These are phyloP conservation scores for Penicillium capsulatum DNA, from an alignment of 2,329 filamentous ascomycete species.

Conservation along the genomic window DNA sequence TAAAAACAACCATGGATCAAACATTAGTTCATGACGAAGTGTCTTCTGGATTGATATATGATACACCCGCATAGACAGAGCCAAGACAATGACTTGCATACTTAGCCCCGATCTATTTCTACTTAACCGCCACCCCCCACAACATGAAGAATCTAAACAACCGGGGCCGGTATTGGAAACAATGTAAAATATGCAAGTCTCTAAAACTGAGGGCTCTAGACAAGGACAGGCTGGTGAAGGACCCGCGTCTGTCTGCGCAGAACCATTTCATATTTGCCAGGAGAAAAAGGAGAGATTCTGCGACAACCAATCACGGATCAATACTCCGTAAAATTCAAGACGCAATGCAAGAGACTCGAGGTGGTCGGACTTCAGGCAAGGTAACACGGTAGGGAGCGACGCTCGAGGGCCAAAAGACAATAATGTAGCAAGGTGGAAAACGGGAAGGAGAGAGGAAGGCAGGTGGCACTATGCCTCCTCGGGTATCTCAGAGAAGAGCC, in stretches of 20 bases:
- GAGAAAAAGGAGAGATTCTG: slow-evolving; percentile 9
- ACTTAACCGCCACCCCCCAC: too few relatives aligned
- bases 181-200: slow-evolving; percentile 19
- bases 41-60: slow-evolving; percentile 10
- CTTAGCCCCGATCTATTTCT: slow-evolving; percentile 2
- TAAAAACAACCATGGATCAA: too few relatives aligned
- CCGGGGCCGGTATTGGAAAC: too few relatives aligned
- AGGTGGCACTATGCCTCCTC: slow-evolving; percentile 50
- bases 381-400: slow-evolving; percentile 10
- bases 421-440: slow-evolving; percentile 20
- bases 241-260: slow-evolving; percentile 1
- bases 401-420: slow-evolving; percentile 14
- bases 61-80: slow-evolving; percentile 15
- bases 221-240: slow-evolving; percentile 13
- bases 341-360: slow-evolving; percentile 22
- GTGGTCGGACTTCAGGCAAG: slow-evolving; percentile 13
- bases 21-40: neutral
- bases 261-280: slow-evolving; percentile 22
- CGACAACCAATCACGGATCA: slow-evolving; percentile 17
- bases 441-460: slow-evolving; percentile 8
- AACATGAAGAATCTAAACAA: too few relatives aligned
- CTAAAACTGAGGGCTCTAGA: slow-evolving; percentile 18
- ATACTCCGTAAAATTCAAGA: slow-evolving; percentile 14
- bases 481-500: slow-evolving; percentile 65
- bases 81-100: slow-evolving; percentile 20